A percentile compares a stretch with the other conserved stretches of the same genome.
phyloP scores from a whole-genome alignment of 306 rosid genomes.

The Ammopiptanthus mongolicus region DNA sequence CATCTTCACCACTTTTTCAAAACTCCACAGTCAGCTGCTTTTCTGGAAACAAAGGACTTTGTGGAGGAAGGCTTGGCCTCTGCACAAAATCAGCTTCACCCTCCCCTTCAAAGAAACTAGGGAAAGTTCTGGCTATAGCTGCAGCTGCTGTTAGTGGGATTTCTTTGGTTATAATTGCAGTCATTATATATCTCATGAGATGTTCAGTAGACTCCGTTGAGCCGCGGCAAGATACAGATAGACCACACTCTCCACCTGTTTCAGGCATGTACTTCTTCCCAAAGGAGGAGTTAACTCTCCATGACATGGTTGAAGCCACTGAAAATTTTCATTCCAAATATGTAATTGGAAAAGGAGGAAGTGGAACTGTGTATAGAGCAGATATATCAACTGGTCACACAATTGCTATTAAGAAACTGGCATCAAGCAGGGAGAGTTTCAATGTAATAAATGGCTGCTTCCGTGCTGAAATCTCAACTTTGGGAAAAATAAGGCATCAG shows the following conservation, averaged over 20 bases:
- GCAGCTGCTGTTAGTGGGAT: slow-evolving; percentile 58
- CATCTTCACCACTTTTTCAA: slow-evolving; percentile 46
- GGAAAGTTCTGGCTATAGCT: slow-evolving; percentile 45
- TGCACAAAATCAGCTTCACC: slow-evolving; percentile 35
- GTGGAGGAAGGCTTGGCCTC: slow-evolving; percentile 52
- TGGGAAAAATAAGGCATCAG: slow-evolving; percentile 70
- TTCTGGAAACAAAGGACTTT: slow-evolving; percentile 55
- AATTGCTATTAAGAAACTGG: slow-evolving; percentile 63
- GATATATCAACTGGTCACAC: slow-evolving; percentile 40
- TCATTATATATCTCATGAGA: slow-evolving; percentile 53
- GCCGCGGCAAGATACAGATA: slow-evolving; percentile 34
- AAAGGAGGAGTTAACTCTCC: slow-evolving; percentile 56
- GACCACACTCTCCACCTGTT: slow-evolving; percentile 27
- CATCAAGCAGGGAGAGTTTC: slow-evolving; percentile 50
- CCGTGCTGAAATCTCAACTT: slow-evolving; percentile 61
- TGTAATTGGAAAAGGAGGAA: slow-evolving; percentile 64
- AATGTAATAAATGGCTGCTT: slow-evolving; percentile 50
- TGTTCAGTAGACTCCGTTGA: slow-evolving; percentile 29
- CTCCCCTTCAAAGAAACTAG: slow-evolving; percentile 23
- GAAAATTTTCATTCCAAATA: slow-evolving; percentile 52
- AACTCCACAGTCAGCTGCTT: slow-evolving; percentile 48
- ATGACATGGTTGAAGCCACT: slow-evolving; percentile 70
- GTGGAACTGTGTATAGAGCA: slow-evolving; percentile 74
- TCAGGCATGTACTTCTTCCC: slow-evolving; percentile 54
- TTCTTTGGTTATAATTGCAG: slow-evolving; percentile 55